Percentiles rank a stretch among this genome's conserved stretches.
Conservation (phyloP, 306 rosid genomes). For the Lathyrus tuberosus region DNA sequence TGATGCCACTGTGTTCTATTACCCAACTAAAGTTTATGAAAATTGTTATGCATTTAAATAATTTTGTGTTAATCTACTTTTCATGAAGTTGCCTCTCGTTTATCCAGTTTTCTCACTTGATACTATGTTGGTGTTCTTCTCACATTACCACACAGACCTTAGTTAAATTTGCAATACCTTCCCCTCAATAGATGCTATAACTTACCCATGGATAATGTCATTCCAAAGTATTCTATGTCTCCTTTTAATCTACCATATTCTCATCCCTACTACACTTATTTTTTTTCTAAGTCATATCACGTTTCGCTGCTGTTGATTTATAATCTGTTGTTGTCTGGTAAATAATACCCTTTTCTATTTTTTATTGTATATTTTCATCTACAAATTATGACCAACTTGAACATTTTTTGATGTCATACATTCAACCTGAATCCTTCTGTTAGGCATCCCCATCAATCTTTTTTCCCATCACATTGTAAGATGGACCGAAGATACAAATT, state of each 20-base stretch:
- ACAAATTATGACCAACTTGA: conserved; percentile 11
- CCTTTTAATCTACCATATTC: conserved; percentile 11
- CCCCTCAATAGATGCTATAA: conserved; percentile 14
- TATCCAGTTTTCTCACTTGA: conserved; percentile 26
- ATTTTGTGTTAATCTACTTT: neutral
- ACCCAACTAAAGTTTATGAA: conserved; percentile 5
- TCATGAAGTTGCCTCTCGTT: conserved; percentile 7
- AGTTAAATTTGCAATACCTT: neutral
- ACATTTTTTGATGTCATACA: neutral
- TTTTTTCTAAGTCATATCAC: neutral
- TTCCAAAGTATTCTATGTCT: conserved; percentile 18
- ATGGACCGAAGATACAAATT: neutral
- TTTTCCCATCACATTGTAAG: conserved; percentile 9
- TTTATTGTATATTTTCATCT: neutral
- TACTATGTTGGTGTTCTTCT: conserved; percentile 6
- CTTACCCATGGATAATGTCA: conserved; percentile 12
- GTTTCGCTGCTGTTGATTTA: neutral
- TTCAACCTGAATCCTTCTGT: conserved; percentile 18
- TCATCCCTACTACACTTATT: conserved; percentile 14
- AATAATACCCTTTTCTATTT: neutral
- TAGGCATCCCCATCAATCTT: conserved; percentile 17
- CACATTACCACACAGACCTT: conserved; percentile 11
- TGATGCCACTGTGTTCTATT: neutral
- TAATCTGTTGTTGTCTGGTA: conserved; percentile 3
- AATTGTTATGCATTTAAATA: neutral